Percentiles rank a stretch among this genome's conserved stretches.
These are phyloP conservation scores for Clohesyomyces aquaticus DNA, from an alignment of 495 filamentous ascomycete species.

Conservation along the genomic window DNA sequence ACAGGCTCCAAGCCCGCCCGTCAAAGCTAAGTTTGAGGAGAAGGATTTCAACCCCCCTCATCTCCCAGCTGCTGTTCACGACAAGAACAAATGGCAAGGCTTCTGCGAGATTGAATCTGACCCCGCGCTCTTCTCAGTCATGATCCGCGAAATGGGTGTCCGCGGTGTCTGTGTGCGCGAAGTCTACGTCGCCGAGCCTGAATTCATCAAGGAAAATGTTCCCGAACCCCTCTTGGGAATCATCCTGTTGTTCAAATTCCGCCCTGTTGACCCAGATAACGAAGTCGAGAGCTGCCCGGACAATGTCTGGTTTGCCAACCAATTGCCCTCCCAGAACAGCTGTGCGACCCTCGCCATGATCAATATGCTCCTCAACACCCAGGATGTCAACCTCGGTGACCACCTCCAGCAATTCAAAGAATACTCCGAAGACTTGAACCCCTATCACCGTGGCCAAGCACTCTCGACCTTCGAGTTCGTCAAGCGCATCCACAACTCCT, in stretches of 20 bases:
- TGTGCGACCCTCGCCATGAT: constrained; percentile 88
- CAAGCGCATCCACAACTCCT: constrained; percentile 82
- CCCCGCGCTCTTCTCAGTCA: constrained; percentile 84
- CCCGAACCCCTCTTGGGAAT: constrained; percentile 79
- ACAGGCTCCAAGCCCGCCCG: background rate
- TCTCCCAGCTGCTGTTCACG: constrained; percentile 48
- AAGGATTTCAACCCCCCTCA: constrained; percentile 43
- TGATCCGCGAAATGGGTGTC: constrained; percentile 78
- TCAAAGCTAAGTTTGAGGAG: constrained; percentile 4
- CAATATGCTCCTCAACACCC: constrained; percentile 84
- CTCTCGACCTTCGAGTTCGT: constrained; percentile 77
- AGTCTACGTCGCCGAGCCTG: constrained; percentile 72
- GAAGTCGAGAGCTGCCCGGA: constrained; percentile 65
- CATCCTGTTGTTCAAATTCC: constrained; percentile 79
- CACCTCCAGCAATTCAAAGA: constrained; percentile 71
- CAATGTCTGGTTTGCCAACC: constrained; percentile 92
- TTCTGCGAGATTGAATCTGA: constrained; percentile 93
- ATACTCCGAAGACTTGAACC: constrained; percentile 66
- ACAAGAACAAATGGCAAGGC: constrained; percentile 65
- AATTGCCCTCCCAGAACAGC: constrained; percentile 75
- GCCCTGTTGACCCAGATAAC: constrained; percentile 61
- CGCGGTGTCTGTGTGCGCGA: constrained; percentile 75
- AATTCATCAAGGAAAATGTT: constrained; percentile 64
- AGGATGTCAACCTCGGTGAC: constrained; percentile 64
- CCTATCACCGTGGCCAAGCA: constrained; percentile 73